Conservation (phyloP, 805 yeast genomes). For the Candida broadrunensis region DNA sequence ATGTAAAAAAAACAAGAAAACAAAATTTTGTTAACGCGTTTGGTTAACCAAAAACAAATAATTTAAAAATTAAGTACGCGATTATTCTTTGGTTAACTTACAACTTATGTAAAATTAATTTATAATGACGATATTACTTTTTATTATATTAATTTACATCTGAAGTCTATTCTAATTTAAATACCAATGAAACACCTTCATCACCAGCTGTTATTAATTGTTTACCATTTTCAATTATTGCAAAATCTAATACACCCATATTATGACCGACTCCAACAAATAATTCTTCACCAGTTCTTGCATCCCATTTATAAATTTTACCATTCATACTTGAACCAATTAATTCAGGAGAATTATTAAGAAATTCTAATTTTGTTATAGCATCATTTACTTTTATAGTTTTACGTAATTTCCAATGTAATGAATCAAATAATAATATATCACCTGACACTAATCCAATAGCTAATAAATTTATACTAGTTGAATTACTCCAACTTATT, state of each 20-base stretch:
- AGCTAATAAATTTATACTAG: conserved; percentile 62
- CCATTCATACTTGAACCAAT: conserved; percentile 84
- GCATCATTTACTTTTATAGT: conserved; percentile 73
- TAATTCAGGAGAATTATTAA: conserved; percentile 55
- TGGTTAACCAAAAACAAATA: no score
- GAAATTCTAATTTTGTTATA: conserved; percentile 73
- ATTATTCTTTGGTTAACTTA: no score
- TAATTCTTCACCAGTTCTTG: conserved; percentile 75
- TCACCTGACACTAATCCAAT: conserved; percentile 89
- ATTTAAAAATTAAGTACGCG: no score
- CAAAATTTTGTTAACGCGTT: no score
- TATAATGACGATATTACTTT: no score
- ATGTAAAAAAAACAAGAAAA: no score
- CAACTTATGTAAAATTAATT: no score
- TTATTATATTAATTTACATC: no score
- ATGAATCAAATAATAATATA: conserved; percentile 75
- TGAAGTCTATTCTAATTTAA: conserved; percentile 20
- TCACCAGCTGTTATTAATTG: conserved; percentile 91
- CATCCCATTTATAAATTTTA: conserved; percentile 80
- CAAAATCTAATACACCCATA: conserved; percentile 90
- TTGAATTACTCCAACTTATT: conserved; percentile 66
- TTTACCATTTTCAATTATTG: conserved; percentile 60
- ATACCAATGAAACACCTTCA: conserved; percentile 88
- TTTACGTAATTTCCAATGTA: conserved; percentile 83
- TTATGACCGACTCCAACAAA: conserved; percentile 88